Conservation (phyloP, 2,329 filamentous ascomycete species). For the Geoglossum cookeanum region DNA sequence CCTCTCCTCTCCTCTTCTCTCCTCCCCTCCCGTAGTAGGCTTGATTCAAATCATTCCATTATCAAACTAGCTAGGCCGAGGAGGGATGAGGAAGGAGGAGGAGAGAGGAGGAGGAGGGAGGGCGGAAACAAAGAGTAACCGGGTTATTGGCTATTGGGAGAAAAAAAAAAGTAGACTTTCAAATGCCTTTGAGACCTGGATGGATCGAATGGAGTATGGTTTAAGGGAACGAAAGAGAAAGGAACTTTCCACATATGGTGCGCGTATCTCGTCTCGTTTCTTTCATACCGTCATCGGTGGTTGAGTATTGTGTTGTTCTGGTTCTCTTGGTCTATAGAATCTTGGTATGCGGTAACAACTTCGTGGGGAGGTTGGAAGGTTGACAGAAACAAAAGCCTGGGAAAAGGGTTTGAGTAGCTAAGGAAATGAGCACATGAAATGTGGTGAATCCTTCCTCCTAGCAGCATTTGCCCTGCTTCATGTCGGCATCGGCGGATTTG, state of each 20-base stretch:
- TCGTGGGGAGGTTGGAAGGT: neutral
- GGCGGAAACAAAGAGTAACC: too few species aligned
- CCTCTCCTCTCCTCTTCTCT: too few species aligned
- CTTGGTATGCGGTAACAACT: neutral
- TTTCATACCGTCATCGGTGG: neutral
- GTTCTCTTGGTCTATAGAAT: neutral
- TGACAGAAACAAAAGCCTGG: neutral
- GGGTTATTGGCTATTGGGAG: too few species aligned
- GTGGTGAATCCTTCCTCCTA: constrained; percentile 22
- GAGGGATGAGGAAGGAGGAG: too few species aligned
- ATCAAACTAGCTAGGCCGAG: too few species aligned
- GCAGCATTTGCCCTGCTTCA: constrained; percentile 69
- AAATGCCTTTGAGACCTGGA: too few species aligned
- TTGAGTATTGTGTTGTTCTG: neutral
- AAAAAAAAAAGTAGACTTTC: too few species aligned
- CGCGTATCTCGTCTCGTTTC: neutral
- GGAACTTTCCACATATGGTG: neutral
- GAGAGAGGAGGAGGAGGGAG: too few species aligned
- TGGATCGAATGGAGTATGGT: too few species aligned
- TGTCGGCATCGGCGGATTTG: constrained; percentile 62
- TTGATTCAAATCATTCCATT: too few species aligned
- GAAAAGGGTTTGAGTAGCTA: neutral
- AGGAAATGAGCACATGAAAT: constrained; percentile 8
- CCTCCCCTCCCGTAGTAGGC: too few species aligned
- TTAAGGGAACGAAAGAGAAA: too few species aligned